phyloP scores from a whole-genome alignment of 202 grass and related monocot genomes.

The Carex sylvatica region DNA sequence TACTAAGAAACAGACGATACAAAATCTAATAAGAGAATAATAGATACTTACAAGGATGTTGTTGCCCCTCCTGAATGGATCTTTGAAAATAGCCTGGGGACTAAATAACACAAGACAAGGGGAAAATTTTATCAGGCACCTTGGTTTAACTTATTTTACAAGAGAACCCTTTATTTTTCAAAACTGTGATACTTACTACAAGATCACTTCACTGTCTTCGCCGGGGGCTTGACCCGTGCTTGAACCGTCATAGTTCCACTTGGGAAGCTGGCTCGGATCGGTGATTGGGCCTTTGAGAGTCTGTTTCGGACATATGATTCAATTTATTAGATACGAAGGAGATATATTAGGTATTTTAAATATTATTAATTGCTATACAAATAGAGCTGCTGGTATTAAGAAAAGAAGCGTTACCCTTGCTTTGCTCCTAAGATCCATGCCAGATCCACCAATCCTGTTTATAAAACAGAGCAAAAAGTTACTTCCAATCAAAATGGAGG shows the following conservation, averaged over 20 bases:
- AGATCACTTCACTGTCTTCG: slow-evolving; percentile 94
- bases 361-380: background rate
- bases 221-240: slow-evolving; percentile 97
- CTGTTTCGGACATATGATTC: slow-evolving; percentile 31
- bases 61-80: slow-evolving; percentile 95
- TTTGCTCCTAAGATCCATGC: slow-evolving; percentile 97
- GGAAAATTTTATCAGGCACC: slow-evolving; percentile 14
- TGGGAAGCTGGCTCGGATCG: slow-evolving; percentile 76
- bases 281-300: slow-evolving; percentile 65
- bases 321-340: slow-evolving; percentile 27
- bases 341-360: background rate
- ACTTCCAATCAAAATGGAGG: background rate
- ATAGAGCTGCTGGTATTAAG: background rate
- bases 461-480: slow-evolving; percentile 3
- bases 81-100: slow-evolving; percentile 97
- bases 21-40: background rate
- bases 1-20: background rate
- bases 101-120: slow-evolving; percentile 43
- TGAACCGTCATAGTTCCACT: slow-evolving; percentile 98
- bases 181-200: slow-evolving; percentile 71
- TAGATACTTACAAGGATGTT: slow-evolving; percentile 90
- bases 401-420: slow-evolving; percentile 55
- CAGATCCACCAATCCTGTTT: slow-evolving; percentile 97
- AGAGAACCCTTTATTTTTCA: background rate
- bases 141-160: background rate